A percentile compares a stretch with the other conserved stretches of the same genome.
Conservation (phyloP, 1,284 basidiomycete genomes). For the Tilletia horrida region DNA sequence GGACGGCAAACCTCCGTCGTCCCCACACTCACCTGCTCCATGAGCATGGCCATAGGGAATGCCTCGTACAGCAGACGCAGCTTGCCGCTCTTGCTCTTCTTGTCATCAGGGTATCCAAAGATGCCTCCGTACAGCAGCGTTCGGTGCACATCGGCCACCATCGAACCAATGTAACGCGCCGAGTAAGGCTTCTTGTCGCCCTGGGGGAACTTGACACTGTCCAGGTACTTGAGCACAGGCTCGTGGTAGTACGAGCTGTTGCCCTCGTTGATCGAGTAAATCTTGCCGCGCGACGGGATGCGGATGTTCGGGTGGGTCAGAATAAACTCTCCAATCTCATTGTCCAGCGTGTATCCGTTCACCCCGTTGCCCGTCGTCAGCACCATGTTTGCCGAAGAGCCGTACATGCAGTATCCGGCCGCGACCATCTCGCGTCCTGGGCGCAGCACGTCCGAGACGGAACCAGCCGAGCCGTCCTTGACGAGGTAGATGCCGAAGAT, state of each 20-base stretch:
- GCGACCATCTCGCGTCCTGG: slow-evolving; percentile 97
- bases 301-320: slow-evolving; percentile 96
- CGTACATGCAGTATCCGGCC: slow-evolving; percentile 80
- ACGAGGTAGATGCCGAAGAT: slow-evolving; percentile 97
- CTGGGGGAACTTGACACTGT: slow-evolving; percentile 77
- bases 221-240: slow-evolving; percentile 68
- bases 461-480: slow-evolving; percentile 69
- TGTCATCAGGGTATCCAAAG: slow-evolving; percentile 97
- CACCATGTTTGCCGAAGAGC: slow-evolving; percentile 95
- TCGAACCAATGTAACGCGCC: slow-evolving; percentile 90
- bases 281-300: slow-evolving; percentile 91
- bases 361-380: slow-evolving; percentile 93
- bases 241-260: slow-evolving; percentile 91
- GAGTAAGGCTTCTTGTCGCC: slow-evolving; percentile 56
- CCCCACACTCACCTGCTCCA: slow-evolving; percentile 72
- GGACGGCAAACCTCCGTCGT: too few species aligned
- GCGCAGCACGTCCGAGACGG: slow-evolving; percentile 80
- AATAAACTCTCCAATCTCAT: slow-evolving; percentile 84
- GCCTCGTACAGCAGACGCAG: slow-evolving; percentile 93
- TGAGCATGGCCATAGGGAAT: slow-evolving; percentile 98
- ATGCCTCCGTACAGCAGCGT: slow-evolving; percentile 97
- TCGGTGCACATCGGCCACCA: slow-evolving; percentile 97
- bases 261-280: slow-evolving; percentile 99
- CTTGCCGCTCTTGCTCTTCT: slow-evolving; percentile 95
- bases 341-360: slow-evolving; percentile 97